Evolutionary conservation across 345 rosid genomes (phyloP).

Genomic region (Eucalyptus regnans): DNA sequence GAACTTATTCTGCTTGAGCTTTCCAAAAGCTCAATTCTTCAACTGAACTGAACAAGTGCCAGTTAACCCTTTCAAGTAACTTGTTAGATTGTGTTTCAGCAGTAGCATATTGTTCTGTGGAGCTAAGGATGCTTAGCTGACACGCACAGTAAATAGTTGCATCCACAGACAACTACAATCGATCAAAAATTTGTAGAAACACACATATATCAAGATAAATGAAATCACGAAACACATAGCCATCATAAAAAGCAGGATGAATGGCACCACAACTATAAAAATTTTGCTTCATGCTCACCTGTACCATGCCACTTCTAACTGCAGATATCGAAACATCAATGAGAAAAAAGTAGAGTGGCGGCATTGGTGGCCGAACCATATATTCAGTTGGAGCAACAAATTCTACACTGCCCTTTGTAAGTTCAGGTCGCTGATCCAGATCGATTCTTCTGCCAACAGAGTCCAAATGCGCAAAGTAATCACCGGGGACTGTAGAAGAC

Average conservation of each 20-base stretch:
- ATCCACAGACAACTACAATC: not conserved
- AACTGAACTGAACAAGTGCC: not conserved
- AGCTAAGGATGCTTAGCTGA: not conserved
- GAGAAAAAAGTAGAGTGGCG: slow-evolving; percentile 90
- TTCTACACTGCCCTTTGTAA: slow-evolving; percentile 87
- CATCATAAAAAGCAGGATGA: not conserved
- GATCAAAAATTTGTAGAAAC: not conserved
- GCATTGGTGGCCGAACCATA: slow-evolving; percentile 99
- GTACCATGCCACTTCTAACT: slow-evolving; percentile 89
- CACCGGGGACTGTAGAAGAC: slow-evolving; percentile 70
- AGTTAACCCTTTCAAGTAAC: not conserved
- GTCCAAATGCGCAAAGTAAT: slow-evolving; percentile 88
- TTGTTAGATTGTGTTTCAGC: not conserved
- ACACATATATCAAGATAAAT: not conserved
- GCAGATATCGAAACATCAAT: slow-evolving; percentile 93
- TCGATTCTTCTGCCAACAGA: slow-evolving; percentile 87
- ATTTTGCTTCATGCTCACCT: slow-evolving; percentile 42
- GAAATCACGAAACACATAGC: not conserved
- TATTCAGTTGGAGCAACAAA: slow-evolving; percentile 96
- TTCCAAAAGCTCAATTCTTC: not conserved
- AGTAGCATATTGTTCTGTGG: no score
- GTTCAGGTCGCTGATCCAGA: slow-evolving; percentile 94
- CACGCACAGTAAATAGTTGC: not conserved
- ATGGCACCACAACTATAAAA: not conserved
- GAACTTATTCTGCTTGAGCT: not conserved